phyloP scores from a whole-genome alignment of 164 flowering plant genomes.

The Echeveria elegans region DNA sequence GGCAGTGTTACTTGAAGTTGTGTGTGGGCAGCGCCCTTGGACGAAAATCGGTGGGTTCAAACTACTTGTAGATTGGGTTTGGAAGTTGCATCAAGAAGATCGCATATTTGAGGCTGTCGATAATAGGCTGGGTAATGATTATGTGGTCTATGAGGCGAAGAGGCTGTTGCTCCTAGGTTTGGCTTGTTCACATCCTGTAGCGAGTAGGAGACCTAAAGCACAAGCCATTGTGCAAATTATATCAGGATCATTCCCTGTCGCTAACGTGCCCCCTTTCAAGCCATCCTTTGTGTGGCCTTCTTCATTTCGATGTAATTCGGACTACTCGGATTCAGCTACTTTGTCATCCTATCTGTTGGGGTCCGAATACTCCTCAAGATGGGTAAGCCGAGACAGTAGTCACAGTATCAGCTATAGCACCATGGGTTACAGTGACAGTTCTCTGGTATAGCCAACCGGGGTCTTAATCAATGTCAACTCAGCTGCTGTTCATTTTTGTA shows the following conservation, averaged over 20 bases:
- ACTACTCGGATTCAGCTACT: neutral
- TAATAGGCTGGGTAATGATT: constrained; percentile 23
- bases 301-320: no score
- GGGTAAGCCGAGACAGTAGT: neutral
- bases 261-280: constrained; percentile 46
- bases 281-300: constrained; percentile 60
- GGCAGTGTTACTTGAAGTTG: constrained; percentile 55
- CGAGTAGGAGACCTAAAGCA: constrained; percentile 45
- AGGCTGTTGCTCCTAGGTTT: constrained; percentile 50
- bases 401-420: neutral
- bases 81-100: constrained; percentile 57
- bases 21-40: constrained; percentile 50
- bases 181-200: constrained; percentile 63
- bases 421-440: neutral
- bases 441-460: neutral
- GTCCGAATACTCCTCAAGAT: neutral
- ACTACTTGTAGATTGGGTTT: constrained; percentile 49
- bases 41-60: constrained; percentile 13
- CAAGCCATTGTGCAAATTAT: constrained; percentile 42
- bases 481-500: neutral
- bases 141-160: constrained; percentile 35
- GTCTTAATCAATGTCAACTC: neutral
- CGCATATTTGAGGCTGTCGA: constrained; percentile 46
- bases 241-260: constrained; percentile 26
- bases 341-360: neutral